phyloP scores from a whole-genome alignment of 345 rosid species.

The rapeseed (Brassica napus) region DNA sequence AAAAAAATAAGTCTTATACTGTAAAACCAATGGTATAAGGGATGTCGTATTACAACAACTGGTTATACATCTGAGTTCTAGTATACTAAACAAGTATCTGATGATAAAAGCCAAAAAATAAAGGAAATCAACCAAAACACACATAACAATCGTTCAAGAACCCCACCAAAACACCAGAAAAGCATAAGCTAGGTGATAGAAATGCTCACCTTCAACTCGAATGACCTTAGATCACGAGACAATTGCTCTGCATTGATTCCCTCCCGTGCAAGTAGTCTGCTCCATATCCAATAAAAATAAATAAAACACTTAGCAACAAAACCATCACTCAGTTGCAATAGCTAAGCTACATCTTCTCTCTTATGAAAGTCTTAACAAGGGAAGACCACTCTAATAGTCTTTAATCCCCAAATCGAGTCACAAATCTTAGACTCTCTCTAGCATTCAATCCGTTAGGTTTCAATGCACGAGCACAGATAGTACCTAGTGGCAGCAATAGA shows the following conservation, averaged over 20 bases:
- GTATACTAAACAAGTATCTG: neutral
- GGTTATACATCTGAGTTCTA: neutral
- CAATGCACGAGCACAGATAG: neutral
- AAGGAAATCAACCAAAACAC: neutral
- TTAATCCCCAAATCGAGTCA: neutral
- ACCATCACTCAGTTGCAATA: slow-evolving; percentile 12
- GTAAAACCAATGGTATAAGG: neutral
- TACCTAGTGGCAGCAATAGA: slow-evolving; percentile 96
- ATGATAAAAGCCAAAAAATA: neutral
- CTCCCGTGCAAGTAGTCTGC: slow-evolving; percentile 94
- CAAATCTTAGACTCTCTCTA: neutral
- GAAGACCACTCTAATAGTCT: neutral
- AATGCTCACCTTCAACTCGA: slow-evolving; percentile 76
- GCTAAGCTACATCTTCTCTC: neutral
- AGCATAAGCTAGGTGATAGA: slow-evolving; percentile 1
- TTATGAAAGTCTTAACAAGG: neutral
- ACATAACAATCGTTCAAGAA: neutral
- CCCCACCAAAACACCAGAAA: neutral
- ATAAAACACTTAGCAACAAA: neutral
- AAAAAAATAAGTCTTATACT: neutral
- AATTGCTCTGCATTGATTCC: slow-evolving; percentile 98
- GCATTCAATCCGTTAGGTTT: neutral
- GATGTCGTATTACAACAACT: neutral
- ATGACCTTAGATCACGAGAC: slow-evolving; percentile 91
- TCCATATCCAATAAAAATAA: slow-evolving; percentile 10